A percentile compares a stretch with the other conserved stretches of the same genome.
These are phyloP conservation scores for Knoxia roxburghii DNA, from an alignment of 257 asterid genomes.

Conservation along the genomic window DNA sequence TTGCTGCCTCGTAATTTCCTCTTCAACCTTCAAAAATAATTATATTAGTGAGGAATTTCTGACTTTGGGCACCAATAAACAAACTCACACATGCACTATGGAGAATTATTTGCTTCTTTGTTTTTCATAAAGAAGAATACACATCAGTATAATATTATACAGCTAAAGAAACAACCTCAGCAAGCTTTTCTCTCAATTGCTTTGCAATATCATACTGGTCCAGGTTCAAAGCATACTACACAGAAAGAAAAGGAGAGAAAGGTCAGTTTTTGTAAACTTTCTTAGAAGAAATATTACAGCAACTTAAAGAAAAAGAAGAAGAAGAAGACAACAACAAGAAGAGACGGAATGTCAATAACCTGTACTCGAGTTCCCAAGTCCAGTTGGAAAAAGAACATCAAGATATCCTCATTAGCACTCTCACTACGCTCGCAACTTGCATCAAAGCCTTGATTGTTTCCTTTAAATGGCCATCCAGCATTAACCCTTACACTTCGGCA, in stretches of 20 bases:
- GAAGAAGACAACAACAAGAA: background rate
- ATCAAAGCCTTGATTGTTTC: conserved; percentile 54
- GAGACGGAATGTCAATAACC: no score
- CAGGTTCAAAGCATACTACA: conserved; percentile 96
- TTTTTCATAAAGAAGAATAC: no score
- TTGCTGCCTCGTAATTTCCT: conserved; percentile 64
- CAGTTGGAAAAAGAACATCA: conserved; percentile 93
- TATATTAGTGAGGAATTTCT: conserved; percentile 10
- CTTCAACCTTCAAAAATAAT: conserved; percentile 62
- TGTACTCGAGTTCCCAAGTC: conserved; percentile 95
- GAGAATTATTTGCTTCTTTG: no score
- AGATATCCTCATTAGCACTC: conserved; percentile 77
- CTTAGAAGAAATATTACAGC: background rate
- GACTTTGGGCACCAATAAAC: background rate
- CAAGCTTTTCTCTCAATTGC: conserved; percentile 81
- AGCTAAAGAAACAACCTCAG: conserved; percentile 57
- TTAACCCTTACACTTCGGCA: conserved; percentile 50
- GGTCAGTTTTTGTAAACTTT: background rate
- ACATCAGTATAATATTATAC: no score
- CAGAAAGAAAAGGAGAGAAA: conserved; percentile 17
- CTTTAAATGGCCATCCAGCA: conserved; percentile 84
- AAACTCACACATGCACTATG: background rate
- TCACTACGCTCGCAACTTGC: conserved; percentile 84
- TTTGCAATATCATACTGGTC: conserved; percentile 91
- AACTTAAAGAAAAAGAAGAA: conserved; percentile 1